phyloP scores from a whole-genome alignment of 306 rosid species.

The Vigna angularis region DNA sequence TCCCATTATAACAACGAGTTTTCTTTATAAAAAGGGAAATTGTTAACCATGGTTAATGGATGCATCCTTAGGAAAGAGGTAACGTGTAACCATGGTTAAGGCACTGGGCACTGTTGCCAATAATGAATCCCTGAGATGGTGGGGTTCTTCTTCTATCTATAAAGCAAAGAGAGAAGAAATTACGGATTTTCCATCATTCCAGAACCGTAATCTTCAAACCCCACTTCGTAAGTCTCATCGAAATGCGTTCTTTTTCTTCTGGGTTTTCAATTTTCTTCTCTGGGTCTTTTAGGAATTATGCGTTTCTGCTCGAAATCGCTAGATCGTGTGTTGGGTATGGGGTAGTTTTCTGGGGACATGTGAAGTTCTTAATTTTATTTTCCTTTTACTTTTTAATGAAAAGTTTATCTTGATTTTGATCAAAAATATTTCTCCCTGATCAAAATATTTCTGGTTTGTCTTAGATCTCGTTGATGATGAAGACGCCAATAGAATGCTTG shows the following conservation, averaged over 20 bases:
- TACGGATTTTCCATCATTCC: conserved; percentile 29
- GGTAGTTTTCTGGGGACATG: conserved; percentile 26
- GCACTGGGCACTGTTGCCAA: conserved; percentile 38
- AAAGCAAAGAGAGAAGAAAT: conserved; percentile 29
- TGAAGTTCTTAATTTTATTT: not conserved
- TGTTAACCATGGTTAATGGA: conserved; percentile 62
- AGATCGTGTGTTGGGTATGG: conserved; percentile 49
- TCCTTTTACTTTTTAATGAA: not conserved
- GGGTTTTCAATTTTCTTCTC: conserved; percentile 33
- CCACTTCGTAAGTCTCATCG: conserved; percentile 57
- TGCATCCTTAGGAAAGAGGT: conserved; percentile 17
- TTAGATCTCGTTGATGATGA: conserved; percentile 53
- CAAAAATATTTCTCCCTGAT: not conserved
- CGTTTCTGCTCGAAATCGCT: conserved; percentile 40
- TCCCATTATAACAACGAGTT: not conserved
- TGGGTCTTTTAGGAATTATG: conserved; percentile 32
- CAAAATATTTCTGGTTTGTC: conserved; percentile 14
- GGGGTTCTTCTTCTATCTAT: conserved; percentile 34
- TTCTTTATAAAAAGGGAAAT: not conserved
- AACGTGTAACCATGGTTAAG: conserved; percentile 65
- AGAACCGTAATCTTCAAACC: conserved; percentile 39
- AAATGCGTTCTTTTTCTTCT: conserved; percentile 37
- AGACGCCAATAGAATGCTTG: conserved; percentile 26
- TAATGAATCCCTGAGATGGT: conserved; percentile 31
- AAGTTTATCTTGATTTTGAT: conserved; percentile 18